phyloP scores from a whole-genome alignment of 2,329 filamentous ascomycete species.

The Trichoderma pleuroti region DNA sequence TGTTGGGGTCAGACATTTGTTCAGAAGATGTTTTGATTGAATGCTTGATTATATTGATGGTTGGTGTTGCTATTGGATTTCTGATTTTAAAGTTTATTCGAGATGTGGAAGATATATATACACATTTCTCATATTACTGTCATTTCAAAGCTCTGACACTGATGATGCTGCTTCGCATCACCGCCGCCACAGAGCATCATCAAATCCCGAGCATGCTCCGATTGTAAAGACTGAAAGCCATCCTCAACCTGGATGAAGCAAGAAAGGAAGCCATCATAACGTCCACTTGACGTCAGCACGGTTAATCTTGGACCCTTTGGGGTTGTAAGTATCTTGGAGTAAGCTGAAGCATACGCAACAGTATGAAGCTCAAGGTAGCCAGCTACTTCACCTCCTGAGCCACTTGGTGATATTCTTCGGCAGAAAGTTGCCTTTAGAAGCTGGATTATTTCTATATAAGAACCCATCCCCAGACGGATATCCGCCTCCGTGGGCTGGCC shows the following conservation, averaged over 20 bases:
- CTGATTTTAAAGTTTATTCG: background rate
- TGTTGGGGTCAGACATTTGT: conserved; percentile 14
- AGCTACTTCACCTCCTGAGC: background rate
- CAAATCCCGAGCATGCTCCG: conserved; percentile 1
- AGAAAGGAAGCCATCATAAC: background rate
- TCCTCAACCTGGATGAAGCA: background rate
- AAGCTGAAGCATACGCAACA: background rate
- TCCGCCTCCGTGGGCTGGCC: background rate
- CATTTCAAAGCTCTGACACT: background rate
- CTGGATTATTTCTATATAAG: background rate
- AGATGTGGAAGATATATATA: background rate
- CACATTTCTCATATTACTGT: background rate
- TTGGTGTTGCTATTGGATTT: background rate
- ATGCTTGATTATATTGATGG: background rate
- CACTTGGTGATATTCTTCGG: background rate
- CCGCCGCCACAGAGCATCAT: background rate
- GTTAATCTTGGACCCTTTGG: conserved; percentile 7
- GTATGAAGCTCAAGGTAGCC: background rate
- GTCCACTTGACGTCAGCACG: conserved; percentile 9
- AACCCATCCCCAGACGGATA: background rate
- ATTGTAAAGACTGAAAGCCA: background rate
- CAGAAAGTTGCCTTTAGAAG: background rate
- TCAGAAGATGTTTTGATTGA: background rate
- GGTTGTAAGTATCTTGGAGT: background rate
- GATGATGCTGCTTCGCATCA: background rate